These are phyloP conservation scores for Solanum hybrid DNA, from an alignment of 305 asterid species.

Conservation along the genomic window DNA sequence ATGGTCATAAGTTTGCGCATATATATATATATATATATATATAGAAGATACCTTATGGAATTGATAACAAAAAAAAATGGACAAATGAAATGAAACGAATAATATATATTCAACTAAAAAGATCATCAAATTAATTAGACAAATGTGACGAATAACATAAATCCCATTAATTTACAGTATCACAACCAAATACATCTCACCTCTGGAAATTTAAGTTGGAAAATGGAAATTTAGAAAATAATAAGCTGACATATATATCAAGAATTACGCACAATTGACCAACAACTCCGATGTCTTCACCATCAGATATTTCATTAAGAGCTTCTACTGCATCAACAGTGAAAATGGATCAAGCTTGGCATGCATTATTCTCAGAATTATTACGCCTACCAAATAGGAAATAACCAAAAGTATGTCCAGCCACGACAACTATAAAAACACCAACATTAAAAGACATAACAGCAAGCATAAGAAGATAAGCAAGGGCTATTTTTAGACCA, in stretches of 20 bases:
- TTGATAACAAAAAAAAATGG: not conserved
- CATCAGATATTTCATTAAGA: not conserved
- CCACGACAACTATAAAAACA: conserved; percentile 22
- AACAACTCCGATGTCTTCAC: not conserved
- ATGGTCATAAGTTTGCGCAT: not conserved
- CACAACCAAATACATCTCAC: not conserved
- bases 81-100: not conserved
- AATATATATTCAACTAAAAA: not conserved
- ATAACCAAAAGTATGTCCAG: conserved; percentile 21
- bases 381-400: conserved; percentile 18
- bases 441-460: conserved; percentile 32
- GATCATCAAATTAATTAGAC: not conserved
- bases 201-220: not conserved
- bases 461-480: conserved; percentile 29
- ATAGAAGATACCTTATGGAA: not conserved
- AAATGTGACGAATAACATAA: not conserved
- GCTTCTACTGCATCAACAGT: not conserved
- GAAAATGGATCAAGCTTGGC: not conserved
- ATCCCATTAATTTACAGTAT: not conserved
- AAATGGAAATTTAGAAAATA: not conserved
- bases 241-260: not conserved
- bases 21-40: too few species aligned
- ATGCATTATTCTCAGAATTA: not conserved
- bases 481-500: conserved; percentile 20
- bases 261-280: not conserved